These are phyloP conservation scores for Cerioporus squamosus DNA, from an alignment of 1,284 basidiomycete genomes.

Conservation along the genomic window DNA sequence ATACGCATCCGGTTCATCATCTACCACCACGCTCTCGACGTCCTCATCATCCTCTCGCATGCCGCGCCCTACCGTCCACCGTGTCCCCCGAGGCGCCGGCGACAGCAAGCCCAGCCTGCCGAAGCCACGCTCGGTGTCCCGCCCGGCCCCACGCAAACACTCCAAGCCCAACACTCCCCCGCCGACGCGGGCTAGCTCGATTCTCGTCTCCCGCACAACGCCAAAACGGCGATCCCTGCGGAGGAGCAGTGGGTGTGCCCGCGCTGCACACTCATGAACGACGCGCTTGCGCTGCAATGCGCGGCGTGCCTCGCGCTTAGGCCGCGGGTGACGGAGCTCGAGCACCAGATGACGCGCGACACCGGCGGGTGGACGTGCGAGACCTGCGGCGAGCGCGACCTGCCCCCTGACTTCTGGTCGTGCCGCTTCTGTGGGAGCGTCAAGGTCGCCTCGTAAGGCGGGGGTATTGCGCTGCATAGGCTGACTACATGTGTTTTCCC, in stretches of 20 bases:
- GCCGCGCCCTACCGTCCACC: conserved; percentile 12
- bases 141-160: not conserved
- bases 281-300: conserved; percentile 53
- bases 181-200: conserved; percentile 19
- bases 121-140: conserved; percentile 20
- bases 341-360: conserved; percentile 43
- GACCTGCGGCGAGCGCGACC: conserved; percentile 66
- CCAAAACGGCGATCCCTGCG: conserved; percentile 3
- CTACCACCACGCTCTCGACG: conserved; percentile 8
- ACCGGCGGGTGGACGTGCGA: conserved; percentile 68
- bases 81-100: conserved; percentile 19
- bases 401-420: conserved; percentile 72
- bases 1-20: conserved; percentile 9
- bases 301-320: conserved; percentile 62
- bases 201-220: conserved; percentile 1
- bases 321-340: conserved; percentile 55
- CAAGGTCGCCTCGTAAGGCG: conserved; percentile 44
- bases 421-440: conserved; percentile 74
- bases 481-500: too few relatives aligned
- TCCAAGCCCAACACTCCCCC: conserved; percentile 12
- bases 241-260: conserved; percentile 65
- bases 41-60: conserved; percentile 3
- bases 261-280: conserved; percentile 76
- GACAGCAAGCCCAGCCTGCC: conserved; percentile 16
- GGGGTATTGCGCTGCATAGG: too few relatives aligned